A percentile compares a stretch with the other conserved stretches of the same genome.
These are phyloP conservation scores for Lumnitzera racemosa DNA, from an alignment of 345 rosid genomes.

Conservation along the genomic window DNA sequence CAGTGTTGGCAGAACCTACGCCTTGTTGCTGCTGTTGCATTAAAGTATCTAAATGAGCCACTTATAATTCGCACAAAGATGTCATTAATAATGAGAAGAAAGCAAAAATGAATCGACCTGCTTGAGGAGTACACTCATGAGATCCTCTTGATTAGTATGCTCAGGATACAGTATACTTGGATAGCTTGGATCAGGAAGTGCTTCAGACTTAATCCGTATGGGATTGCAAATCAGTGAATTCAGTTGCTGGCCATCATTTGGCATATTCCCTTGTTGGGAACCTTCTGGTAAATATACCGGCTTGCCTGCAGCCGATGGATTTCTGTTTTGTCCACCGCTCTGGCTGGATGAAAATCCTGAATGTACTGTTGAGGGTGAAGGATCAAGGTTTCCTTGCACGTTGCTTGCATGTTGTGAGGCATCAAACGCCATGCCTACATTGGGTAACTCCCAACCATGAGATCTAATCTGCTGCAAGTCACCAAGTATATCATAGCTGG, in stretches of 20 bases:
- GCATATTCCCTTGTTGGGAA: slow-evolving; percentile 19
- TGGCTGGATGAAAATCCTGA: slow-evolving; percentile 50
- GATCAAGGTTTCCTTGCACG: slow-evolving; percentile 26
- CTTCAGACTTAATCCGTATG: slow-evolving; percentile 63
- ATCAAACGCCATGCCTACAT: slow-evolving; percentile 45
- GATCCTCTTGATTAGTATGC: slow-evolving; percentile 73
- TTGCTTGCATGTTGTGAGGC: slow-evolving; percentile 45
- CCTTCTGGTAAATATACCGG: slow-evolving; percentile 26
- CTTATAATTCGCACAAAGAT: too few relatives aligned
- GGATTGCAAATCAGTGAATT: slow-evolving; percentile 28
- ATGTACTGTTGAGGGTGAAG: slow-evolving; percentile 29
- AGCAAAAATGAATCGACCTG: slow-evolving; percentile 40
- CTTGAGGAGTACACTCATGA: slow-evolving; percentile 77
- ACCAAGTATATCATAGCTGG: slow-evolving; percentile 48
- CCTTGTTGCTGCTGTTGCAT: slow-evolving; percentile 55
- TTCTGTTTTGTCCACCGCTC: slow-evolving; percentile 37
- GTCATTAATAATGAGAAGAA: neutral
- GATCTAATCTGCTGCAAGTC: slow-evolving; percentile 59
- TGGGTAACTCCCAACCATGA: slow-evolving; percentile 60
- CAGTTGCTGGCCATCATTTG: slow-evolving; percentile 26
- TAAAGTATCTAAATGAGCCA: too few relatives aligned
- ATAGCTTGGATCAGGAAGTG: slow-evolving; percentile 33
- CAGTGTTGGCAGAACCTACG: slow-evolving; percentile 42
- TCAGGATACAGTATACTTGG: slow-evolving; percentile 39
- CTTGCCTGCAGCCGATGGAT: slow-evolving; percentile 23